Evolutionary conservation across 139 green algal genomes (phyloP).

Genomic region (Raphidocelis subcapitata): DNA sequence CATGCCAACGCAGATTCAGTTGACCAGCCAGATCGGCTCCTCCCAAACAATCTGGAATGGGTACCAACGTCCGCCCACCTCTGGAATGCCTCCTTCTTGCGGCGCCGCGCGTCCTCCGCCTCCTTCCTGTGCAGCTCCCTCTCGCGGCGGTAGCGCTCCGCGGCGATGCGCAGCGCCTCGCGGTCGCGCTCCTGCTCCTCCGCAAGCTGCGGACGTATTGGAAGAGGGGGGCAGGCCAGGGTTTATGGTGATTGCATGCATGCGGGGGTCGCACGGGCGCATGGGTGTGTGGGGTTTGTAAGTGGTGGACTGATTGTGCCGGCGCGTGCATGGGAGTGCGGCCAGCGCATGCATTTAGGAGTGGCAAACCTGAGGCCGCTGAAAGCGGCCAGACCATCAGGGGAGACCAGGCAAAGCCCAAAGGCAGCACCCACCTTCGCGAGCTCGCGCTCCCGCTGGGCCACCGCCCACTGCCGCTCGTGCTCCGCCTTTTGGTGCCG

Average conservation of each 20-base stretch:
- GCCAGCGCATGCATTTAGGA: background rate
- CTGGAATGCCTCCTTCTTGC: conserved; percentile 53
- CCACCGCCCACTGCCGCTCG: conserved; percentile 61
- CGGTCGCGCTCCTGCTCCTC: conserved; percentile 50
- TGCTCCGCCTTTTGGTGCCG: conserved; percentile 47
- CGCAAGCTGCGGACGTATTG: conserved; percentile 15
- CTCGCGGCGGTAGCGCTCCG: conserved; percentile 31
- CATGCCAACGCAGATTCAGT: background rate
- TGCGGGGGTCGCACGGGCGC: no score
- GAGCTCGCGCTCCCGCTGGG: conserved; percentile 73
- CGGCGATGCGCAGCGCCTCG: conserved; percentile 35
- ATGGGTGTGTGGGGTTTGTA: background rate
- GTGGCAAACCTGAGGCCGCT: background rate
- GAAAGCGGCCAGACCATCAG: background rate
- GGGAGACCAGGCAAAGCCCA: no score
- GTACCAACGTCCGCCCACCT: conserved; percentile 33
- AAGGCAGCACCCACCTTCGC: conserved; percentile 40
- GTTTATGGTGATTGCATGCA: background rate
- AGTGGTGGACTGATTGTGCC: background rate
- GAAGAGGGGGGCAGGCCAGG: background rate
- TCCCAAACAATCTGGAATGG: background rate
- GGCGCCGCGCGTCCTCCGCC: conserved; percentile 47
- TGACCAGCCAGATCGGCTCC: background rate
- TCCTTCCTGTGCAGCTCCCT: conserved; percentile 38
- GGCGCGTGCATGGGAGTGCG: background rate